Base-by-base conservation (phyloP, 441 rosid genomes). In the Adansonia rubrostipa region DNA sequence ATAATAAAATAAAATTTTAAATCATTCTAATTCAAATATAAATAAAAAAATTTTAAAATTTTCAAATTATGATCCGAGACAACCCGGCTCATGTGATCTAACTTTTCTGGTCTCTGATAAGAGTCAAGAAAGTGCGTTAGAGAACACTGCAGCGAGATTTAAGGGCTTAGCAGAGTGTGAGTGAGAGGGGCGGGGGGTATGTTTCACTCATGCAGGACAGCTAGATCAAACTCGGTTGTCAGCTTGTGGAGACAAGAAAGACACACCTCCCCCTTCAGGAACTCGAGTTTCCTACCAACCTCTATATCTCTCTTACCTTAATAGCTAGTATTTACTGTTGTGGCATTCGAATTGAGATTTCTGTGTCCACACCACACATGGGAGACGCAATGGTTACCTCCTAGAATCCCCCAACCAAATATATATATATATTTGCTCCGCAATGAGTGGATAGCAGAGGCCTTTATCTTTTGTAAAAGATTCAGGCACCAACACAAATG, bases 171-270 rank as follows among this genome's bases (percentile, higher is more conserved):
- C 36, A 28, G 36, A 1, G 36, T 28, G 36, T 28, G 36, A 28
- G 36, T 15, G 13, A 51, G 13, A 78, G 22, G 24, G 17, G 82
- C n/a, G n/a, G n/a, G n/a, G 83, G 78, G 77, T 71, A 80, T 81
- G 88, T 87, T 85, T 89, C 87, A 79, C 63, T 80, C 71, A 77
- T 85, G 84, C 84, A 79, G 75, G 83, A 82, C 85, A 86, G 67
- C 58, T 63, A 22, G 83, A 81, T 64, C 84, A 78, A 79, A 74
- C 81, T 86, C 72, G 44, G 71, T 88, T 86, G 91, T 86, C 91
- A 67, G 78, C 36, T 83, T 85, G 83, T 78, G 87, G 77, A 75
- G 88, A 88, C 89, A 89, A 77, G 76, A 82, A 81, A 80, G 61
- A 17, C 61, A 86, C 44, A 11, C 77, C 73, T 45, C 75, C 64